Percentiles rank a stretch among this genome's conserved stretches.
These are phyloP conservation scores for Halteria grandinella DNA, from an alignment of 73 alveolate species.

Conservation along the genomic window DNA sequence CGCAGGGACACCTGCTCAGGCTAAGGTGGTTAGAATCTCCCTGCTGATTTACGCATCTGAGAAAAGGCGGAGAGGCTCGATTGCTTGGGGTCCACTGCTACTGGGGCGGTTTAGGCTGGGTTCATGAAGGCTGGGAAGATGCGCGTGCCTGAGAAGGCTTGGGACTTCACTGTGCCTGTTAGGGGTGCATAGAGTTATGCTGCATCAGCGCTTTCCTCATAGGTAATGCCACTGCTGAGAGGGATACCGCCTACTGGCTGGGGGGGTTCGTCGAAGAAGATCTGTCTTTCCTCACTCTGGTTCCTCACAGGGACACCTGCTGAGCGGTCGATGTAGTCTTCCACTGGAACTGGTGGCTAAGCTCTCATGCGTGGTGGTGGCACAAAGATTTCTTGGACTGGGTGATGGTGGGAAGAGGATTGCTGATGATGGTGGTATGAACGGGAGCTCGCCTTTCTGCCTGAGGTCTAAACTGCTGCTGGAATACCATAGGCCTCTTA, in stretches of 20 bases:
- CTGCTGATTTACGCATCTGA: no score
- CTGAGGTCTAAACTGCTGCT: not conserved
- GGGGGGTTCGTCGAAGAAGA: conserved; percentile 5
- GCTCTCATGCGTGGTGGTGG: no score
- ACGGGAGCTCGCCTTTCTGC: not conserved
- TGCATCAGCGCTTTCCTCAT: conserved; percentile 38
- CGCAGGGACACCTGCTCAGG: no score
- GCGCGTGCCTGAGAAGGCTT: not conserved
- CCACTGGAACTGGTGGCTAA: no score
- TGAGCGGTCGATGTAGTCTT: no score
- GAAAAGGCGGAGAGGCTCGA: no score
- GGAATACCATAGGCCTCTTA: conserved; percentile 4
- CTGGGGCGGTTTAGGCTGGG: not conserved
- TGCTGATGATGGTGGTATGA: not conserved
- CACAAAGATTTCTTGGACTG: no score
- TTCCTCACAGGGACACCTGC: no score
- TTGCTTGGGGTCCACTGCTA: not conserved
- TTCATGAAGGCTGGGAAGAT: not conserved
- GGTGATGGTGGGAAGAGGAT: no score
- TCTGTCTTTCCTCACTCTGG: conserved; percentile 1
- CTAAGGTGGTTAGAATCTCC: no score
- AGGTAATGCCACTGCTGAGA: no score
- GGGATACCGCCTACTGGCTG: not conserved
- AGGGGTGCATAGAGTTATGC: conserved; percentile 27
- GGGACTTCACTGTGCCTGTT: not conserved